Conservation (phyloP, 371 early-diverging fungal species). For the Zychaea mexicana region DNA sequence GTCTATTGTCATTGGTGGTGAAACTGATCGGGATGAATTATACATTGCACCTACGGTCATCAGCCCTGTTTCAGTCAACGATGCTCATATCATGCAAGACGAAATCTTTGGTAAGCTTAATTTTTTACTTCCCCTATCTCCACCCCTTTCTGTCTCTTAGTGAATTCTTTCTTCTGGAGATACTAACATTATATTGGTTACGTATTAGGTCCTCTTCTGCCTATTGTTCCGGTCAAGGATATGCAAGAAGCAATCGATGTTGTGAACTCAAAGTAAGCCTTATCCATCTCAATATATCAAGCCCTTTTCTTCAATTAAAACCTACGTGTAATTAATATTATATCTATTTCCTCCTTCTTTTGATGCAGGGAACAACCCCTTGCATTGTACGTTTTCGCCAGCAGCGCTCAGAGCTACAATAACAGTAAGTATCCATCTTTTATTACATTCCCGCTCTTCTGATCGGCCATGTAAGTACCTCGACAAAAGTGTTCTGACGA, state of each 20-base stretch:
- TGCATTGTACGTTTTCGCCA: slow-evolving; percentile 66
- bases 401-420: slow-evolving; percentile 29
- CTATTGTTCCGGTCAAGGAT: slow-evolving; percentile 74
- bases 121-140: neutral
- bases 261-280: slow-evolving; percentile 71
- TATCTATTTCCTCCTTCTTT: neutral
- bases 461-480: neutral
- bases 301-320: neutral
- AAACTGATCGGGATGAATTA: slow-evolving; percentile 55
- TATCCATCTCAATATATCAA: neutral
- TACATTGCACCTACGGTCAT: slow-evolving; percentile 74
- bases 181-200: neutral
- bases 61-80: slow-evolving; percentile 49
- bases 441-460: neutral
- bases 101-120: slow-evolving; percentile 68
- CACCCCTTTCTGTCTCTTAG: too few relatives aligned
- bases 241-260: slow-evolving; percentile 76
- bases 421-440: slow-evolving; percentile 28
- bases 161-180: too few relatives aligned
- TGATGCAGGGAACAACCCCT: slow-evolving; percentile 61
- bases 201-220: slow-evolving; percentile 78
- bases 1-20: slow-evolving; percentile 56
- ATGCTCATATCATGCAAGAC: slow-evolving; percentile 65
- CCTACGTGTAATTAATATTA: neutral
- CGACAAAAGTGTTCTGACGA: neutral